Conservation (phyloP, 768 basidiomycete species). For the Rickenella mellea region DNA sequence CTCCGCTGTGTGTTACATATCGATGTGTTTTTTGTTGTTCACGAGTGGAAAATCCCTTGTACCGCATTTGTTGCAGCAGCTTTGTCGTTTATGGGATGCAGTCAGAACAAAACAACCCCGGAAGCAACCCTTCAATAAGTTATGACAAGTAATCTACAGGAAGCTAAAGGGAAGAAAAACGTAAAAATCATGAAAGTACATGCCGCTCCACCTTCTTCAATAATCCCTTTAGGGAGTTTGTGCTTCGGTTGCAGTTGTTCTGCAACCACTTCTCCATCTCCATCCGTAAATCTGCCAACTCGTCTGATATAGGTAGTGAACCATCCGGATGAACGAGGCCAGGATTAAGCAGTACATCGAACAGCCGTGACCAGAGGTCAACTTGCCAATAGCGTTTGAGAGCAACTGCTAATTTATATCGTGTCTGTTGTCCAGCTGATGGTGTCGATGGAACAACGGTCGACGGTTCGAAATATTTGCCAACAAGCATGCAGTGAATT, state of each 20-base stretch:
- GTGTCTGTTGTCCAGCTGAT: slow-evolving; percentile 17
- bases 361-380: slow-evolving; percentile 75
- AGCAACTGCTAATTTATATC: slow-evolving; percentile 63
- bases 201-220: slow-evolving; percentile 74
- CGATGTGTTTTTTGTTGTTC: background rate
- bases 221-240: slow-evolving; percentile 69
- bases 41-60: background rate
- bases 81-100: slow-evolving; percentile 3
- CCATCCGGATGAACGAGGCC: slow-evolving; percentile 43
- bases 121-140: too few species aligned
- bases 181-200: slow-evolving; percentile 13
- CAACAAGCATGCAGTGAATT: slow-evolving; percentile 92
- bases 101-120: background rate
- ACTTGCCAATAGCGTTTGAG: slow-evolving; percentile 94
- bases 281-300: slow-evolving; percentile 50
- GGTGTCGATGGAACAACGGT: slow-evolving; percentile 32
- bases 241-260: slow-evolving; percentile 78
- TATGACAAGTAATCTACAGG: too few species aligned
- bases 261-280: slow-evolving; percentile 89
- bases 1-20: background rate
- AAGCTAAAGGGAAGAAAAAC: background rate
- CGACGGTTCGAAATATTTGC: slow-evolving; percentile 84
- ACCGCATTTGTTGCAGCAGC: background rate
- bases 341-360: slow-evolving; percentile 84
- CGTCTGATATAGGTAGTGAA: slow-evolving; percentile 61